These are phyloP conservation scores for Alternaria ethzedia DNA, from an alignment of 2,329 filamentous ascomycete genomes.

Conservation along the genomic window DNA sequence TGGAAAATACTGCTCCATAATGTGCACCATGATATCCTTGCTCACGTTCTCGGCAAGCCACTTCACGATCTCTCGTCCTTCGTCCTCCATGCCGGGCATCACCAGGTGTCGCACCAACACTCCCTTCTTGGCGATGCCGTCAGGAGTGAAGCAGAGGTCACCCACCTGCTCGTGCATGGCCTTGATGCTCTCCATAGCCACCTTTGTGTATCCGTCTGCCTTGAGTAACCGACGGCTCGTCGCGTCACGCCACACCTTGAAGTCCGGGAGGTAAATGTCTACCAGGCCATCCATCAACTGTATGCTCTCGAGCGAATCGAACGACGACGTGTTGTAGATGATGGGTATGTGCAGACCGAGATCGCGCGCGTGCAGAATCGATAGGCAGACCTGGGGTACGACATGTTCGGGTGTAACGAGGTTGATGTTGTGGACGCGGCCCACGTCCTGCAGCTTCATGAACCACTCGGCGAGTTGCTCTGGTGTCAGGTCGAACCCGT, in stretches of 20 bases:
- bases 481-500: slow-evolving; percentile 78
- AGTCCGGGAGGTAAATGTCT: slow-evolving; percentile 87
- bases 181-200: slow-evolving; percentile 77
- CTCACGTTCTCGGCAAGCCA: slow-evolving; percentile 78
- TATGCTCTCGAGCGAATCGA: slow-evolving; percentile 76
- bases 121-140: slow-evolving; percentile 80
- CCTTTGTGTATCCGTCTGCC: slow-evolving; percentile 74
- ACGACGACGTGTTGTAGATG: slow-evolving; percentile 84
- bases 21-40: slow-evolving; percentile 77
- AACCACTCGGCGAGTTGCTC: slow-evolving; percentile 84
- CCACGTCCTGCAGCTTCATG: slow-evolving; percentile 78
- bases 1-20: slow-evolving; percentile 89
- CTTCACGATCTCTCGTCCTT: slow-evolving; percentile 74
- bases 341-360: slow-evolving; percentile 74
- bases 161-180: slow-evolving; percentile 84
- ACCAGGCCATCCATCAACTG: slow-evolving; percentile 77
- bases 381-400: slow-evolving; percentile 79
- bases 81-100: slow-evolving; percentile 80
- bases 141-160: slow-evolving; percentile 79
- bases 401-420: slow-evolving; percentile 87
- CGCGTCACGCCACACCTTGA: slow-evolving; percentile 76
- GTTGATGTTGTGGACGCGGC: slow-evolving; percentile 89
- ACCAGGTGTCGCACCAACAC: slow-evolving; percentile 80
- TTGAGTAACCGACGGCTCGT: slow-evolving; percentile 77
- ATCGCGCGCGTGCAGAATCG: slow-evolving; percentile 74